A percentile compares a stretch with the other conserved stretches of the same genome.
phyloP scores from a whole-genome alignment of 805 yeast species.

The Blastobotrys muscicola region DNA sequence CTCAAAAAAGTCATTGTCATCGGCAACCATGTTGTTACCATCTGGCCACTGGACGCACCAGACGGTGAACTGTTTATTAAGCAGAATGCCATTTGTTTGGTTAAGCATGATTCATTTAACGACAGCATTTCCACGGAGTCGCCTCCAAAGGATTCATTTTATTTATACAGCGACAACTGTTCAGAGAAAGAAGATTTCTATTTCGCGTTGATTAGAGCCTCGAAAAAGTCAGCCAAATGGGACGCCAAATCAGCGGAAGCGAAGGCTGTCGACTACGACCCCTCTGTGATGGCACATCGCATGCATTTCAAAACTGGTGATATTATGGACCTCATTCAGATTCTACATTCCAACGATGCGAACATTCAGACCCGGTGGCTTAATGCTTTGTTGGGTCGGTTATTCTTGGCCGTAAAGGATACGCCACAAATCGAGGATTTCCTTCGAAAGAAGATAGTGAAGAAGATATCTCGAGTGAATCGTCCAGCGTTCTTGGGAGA shows the following conservation, averaged over 20 bases:
- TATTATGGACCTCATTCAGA: constrained; percentile 63
- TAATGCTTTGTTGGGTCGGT: constrained; percentile 76
- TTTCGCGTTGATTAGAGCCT: constrained; percentile 70
- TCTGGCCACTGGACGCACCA: constrained; percentile 73
- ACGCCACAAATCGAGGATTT: constrained; percentile 56
- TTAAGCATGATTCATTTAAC: constrained; percentile 34
- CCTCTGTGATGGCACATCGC: constrained; percentile 60
- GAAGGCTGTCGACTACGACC: constrained; percentile 35
- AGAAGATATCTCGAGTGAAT: constrained; percentile 68
- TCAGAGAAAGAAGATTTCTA: constrained; percentile 90
- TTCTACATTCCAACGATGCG: constrained; percentile 72
- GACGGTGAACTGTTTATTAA: constrained; percentile 80
- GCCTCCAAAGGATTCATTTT: constrained; percentile 38
- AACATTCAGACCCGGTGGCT: constrained; percentile 83
- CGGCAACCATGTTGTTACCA: constrained; percentile 54
- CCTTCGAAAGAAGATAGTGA: constrained; percentile 50
- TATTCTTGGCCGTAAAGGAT: constrained; percentile 66
- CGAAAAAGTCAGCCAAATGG: constrained; percentile 32
- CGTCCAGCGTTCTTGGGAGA: constrained; percentile 85
- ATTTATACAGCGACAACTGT: constrained; percentile 67
- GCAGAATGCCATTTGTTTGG: constrained; percentile 65
- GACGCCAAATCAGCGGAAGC: neutral
- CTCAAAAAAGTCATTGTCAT: constrained; percentile 74
- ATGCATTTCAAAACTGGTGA: constrained; percentile 63
- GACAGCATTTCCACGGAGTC: constrained; percentile 17